Conservation (phyloP, 2,329 filamentous ascomycete species). For the Microthyrium microscopicum region DNA sequence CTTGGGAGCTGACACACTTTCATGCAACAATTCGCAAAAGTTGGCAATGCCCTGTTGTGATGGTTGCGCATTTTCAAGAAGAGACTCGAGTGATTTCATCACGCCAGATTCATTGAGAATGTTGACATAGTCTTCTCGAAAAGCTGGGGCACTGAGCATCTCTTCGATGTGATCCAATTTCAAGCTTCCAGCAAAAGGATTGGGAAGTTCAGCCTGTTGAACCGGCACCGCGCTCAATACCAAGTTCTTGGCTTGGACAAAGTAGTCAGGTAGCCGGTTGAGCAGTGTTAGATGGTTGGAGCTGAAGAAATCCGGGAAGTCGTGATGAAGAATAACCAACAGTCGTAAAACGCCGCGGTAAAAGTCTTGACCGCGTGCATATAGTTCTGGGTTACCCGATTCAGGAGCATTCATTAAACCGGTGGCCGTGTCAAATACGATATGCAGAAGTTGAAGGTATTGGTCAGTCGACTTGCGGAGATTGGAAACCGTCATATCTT, state of each 20-base stretch:
- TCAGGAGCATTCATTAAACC: constrained; percentile 64
- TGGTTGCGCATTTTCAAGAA: constrained; percentile 32
- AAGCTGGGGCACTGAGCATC: constrained; percentile 48
- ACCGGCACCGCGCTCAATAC: constrained; percentile 67
- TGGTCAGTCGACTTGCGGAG: constrained; percentile 40
- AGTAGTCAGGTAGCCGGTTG: constrained; percentile 65
- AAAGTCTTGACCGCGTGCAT: too few species aligned
- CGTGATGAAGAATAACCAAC: constrained; percentile 73
- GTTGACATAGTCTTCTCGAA: constrained; percentile 45
- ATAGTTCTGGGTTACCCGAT: too few species aligned
- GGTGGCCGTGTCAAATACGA: constrained; percentile 31
- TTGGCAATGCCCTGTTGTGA: not conserved
- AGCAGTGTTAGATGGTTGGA: constrained; percentile 74
- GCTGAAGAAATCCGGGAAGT: constrained; percentile 84
- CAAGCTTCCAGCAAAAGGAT: constrained; percentile 54
- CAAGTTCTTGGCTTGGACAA: constrained; percentile 75
- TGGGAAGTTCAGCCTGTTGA: constrained; percentile 52
- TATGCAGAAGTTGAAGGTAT: constrained; percentile 50
- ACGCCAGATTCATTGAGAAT: constrained; percentile 33
- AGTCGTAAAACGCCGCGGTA: constrained; percentile 75
- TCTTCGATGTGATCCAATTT: constrained; percentile 67
- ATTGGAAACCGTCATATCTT: not conserved
- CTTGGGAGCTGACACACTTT: not conserved
- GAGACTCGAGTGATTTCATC: constrained; percentile 34
- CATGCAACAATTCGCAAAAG: not conserved